Conservation (phyloP, 2,329 filamentous ascomycete genomes). For the Paraconiothyrium brasiliense region DNA sequence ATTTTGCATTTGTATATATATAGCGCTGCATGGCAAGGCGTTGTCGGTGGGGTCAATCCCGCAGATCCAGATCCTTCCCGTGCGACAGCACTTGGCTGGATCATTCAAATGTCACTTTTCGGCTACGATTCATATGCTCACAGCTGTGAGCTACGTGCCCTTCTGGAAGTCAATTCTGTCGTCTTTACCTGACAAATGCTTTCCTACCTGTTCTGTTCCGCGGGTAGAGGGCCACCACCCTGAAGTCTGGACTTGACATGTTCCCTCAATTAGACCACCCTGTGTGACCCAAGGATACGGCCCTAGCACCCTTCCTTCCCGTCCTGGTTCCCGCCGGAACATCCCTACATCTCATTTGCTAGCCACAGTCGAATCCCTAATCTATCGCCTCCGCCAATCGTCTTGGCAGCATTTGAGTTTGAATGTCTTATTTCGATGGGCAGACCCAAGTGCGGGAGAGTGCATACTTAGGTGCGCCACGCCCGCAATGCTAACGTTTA, state of each 20-base stretch:
- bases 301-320: not conserved
- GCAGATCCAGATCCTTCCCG: slow-evolving; percentile 10
- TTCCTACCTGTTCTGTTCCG: not conserved
- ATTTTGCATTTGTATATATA: slow-evolving; percentile 6
- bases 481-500: not conserved
- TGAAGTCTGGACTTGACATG: no score
- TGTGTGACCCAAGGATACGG: not conserved
- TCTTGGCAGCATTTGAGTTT: slow-evolving; percentile 1
- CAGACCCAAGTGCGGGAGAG: not conserved
- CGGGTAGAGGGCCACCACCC: no score
- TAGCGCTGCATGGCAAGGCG: slow-evolving; percentile 39
- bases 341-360: not conserved
- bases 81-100: not conserved
- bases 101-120: not conserved
- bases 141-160: not conserved
- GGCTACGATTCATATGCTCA: not conserved
- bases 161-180: not conserved
- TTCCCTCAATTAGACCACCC: not conserved
- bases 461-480: slow-evolving; percentile 2
- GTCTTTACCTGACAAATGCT: not conserved
- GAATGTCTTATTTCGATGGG: not conserved
- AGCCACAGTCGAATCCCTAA: not conserved
- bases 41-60: slow-evolving; percentile 15
- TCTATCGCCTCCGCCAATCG: no score
- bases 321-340: not conserved